Conservation (phyloP, 2,329 filamentous ascomycete genomes). For the Exophiala xenobiotica region DNA sequence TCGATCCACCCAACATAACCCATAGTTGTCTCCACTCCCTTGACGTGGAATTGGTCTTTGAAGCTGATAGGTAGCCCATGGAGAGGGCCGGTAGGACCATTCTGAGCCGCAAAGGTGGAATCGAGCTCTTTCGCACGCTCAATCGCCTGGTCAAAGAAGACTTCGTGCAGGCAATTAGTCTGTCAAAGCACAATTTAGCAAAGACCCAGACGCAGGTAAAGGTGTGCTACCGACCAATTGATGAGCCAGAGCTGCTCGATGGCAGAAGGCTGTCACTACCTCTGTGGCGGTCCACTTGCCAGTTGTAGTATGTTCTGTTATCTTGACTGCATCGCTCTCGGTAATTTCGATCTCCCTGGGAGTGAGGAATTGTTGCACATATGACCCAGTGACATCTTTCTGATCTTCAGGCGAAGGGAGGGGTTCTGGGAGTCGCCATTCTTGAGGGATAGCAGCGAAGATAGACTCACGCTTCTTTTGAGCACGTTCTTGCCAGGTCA, state of each 20-base stretch:
- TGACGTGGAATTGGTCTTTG: slow-evolving; percentile 28
- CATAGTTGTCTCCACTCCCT: slow-evolving; percentile 29
- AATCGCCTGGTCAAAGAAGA: slow-evolving; percentile 47
- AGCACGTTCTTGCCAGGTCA: slow-evolving; percentile 50
- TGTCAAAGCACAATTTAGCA: background rate
- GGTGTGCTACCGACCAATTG: slow-evolving; percentile 46
- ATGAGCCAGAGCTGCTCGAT: slow-evolving; percentile 40
- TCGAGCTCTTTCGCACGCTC: slow-evolving; percentile 61
- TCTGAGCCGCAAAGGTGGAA: slow-evolving; percentile 34
- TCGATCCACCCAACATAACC: slow-evolving; percentile 27
- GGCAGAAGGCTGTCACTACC: slow-evolving; percentile 39
- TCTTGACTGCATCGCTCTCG: slow-evolving; percentile 52
- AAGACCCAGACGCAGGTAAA: slow-evolving; percentile 35
- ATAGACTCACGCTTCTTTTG: slow-evolving; percentile 54
- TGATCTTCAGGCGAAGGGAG: slow-evolving; percentile 51
- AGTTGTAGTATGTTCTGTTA: slow-evolving; percentile 8
- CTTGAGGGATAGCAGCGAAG: slow-evolving; percentile 52
- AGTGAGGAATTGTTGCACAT: slow-evolving; percentile 55
- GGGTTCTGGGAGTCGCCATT: slow-evolving; percentile 52
- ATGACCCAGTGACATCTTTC: slow-evolving; percentile 54
- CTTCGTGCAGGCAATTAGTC: slow-evolving; percentile 39
- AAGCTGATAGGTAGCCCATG: slow-evolving; percentile 11
- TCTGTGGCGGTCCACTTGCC: slow-evolving; percentile 6
- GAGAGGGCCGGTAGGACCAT: slow-evolving; percentile 31
- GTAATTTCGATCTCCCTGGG: slow-evolving; percentile 58